These are phyloP conservation scores for Akanthomyces lecanii DNA, from an alignment of 2,329 filamentous ascomycete species.

Conservation along the genomic window DNA sequence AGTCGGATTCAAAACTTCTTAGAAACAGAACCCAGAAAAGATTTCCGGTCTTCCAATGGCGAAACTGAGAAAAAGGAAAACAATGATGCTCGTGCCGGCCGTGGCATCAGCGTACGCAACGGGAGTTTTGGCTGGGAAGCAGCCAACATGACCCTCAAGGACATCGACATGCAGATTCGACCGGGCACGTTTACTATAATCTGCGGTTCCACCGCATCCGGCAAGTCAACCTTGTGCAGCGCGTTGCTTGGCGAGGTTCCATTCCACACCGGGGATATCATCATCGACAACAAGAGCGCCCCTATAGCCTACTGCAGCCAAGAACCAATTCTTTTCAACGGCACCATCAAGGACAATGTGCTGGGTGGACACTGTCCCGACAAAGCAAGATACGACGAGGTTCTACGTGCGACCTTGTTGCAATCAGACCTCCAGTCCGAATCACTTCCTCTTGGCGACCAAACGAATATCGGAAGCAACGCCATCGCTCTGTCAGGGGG, in stretches of 20 bases:
- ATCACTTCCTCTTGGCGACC: slow-evolving; percentile 31
- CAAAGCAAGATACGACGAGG: slow-evolving; percentile 20
- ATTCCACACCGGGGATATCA: slow-evolving; percentile 19
- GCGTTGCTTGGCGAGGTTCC: slow-evolving; percentile 31
- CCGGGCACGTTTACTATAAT: slow-evolving; percentile 32
- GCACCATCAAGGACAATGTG: slow-evolving; percentile 25
- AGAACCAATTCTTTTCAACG: slow-evolving; percentile 24
- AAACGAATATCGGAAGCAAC: slow-evolving; percentile 24
- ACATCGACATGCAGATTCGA: slow-evolving; percentile 31
- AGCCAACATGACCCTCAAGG: slow-evolving; percentile 25
- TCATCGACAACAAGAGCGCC: slow-evolving; percentile 15
- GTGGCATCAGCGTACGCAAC: neutral
- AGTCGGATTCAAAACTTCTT: no score
- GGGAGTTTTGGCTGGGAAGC: slow-evolving; percentile 31
- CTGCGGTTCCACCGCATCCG: slow-evolving; percentile 22
- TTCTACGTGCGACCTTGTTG: slow-evolving; percentile 19
- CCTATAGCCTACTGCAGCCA: slow-evolving; percentile 32
- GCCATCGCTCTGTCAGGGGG: slow-evolving; percentile 41
- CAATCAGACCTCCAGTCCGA: slow-evolving; percentile 19
- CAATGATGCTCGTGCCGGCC: no score
- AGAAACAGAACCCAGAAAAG: no score
- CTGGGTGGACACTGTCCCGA: slow-evolving; percentile 21
- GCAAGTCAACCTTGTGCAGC: slow-evolving; percentile 39
- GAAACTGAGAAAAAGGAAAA: no score
- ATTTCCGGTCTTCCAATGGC: no score